A percentile compares a stretch with the other conserved stretches of the same genome.
These are phyloP conservation scores for Pleomassaria siparia DNA, from an alignment of 2,329 filamentous ascomycete species.

Conservation along the genomic window DNA sequence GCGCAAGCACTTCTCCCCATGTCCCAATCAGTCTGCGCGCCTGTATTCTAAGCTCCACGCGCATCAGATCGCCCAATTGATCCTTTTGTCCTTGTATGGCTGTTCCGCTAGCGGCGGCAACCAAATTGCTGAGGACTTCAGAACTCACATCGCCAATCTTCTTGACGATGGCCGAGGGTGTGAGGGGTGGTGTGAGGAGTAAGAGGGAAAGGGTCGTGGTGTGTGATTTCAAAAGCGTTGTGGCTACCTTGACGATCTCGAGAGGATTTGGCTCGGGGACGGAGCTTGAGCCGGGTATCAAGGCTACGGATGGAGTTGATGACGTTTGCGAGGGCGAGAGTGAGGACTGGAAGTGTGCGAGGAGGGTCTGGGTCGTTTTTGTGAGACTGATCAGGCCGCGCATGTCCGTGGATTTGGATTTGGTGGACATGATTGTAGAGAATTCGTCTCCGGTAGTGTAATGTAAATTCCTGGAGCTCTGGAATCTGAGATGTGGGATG, in stretches of 20 bases:
- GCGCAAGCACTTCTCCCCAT: slow-evolving; percentile 60
- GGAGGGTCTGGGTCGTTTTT: slow-evolving; percentile 39
- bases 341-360: slow-evolving; percentile 39
- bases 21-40: slow-evolving; percentile 64
- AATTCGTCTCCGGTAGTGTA: not conserved
- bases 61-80: slow-evolving; percentile 51
- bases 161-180: slow-evolving; percentile 70
- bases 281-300: slow-evolving; percentile 10
- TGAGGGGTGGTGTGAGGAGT: slow-evolving; percentile 84
- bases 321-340: slow-evolving; percentile 23
- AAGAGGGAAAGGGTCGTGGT: slow-evolving; percentile 85
- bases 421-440: slow-evolving; percentile 1
- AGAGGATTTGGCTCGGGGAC: slow-evolving; percentile 52
- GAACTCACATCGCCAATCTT: slow-evolving; percentile 73
- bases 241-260: slow-evolving; percentile 69
- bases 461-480: too few species aligned
- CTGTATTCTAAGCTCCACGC: slow-evolving; percentile 63
- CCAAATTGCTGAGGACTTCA: slow-evolving; percentile 72
- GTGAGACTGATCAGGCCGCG: slow-evolving; percentile 36
- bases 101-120: slow-evolving; percentile 53
- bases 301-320: slow-evolving; percentile 1
- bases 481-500: not conserved
- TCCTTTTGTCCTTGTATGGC: slow-evolving; percentile 19
- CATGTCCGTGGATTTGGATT: slow-evolving; percentile 9
- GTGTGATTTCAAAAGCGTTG: slow-evolving; percentile 76